Evolutionary conservation across 83 land plant species (phyloP).

Genomic region (Thuja plicata): DNA sequence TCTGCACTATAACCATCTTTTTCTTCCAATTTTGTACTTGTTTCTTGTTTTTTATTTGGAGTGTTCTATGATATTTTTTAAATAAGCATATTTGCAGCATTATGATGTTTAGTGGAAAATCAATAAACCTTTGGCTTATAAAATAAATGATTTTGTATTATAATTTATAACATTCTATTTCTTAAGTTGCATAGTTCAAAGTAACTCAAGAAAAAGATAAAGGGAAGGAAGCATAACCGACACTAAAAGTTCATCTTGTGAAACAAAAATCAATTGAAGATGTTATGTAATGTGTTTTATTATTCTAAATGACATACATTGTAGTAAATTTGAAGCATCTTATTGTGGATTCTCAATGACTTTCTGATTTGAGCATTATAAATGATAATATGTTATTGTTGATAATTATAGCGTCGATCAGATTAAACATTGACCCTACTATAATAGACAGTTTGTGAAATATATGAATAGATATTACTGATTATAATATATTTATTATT

Average conservation of each 20-base stretch:
- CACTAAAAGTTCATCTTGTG: not conserved
- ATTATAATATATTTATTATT: no score
- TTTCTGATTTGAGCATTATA: no score
- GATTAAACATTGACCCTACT: no score
- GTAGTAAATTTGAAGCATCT: no score
- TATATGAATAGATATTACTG: no score
- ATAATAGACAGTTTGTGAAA: no score
- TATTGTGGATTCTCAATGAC: no score
- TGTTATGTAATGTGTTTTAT: not conserved
- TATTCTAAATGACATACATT: not conserved
- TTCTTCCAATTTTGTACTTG: not conserved
- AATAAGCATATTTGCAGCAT: not conserved
- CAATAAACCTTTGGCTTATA: not conserved
- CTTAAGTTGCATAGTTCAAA: not conserved
- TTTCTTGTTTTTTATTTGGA: not conserved
- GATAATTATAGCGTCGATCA: no score
- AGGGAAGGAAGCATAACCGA: not conserved
- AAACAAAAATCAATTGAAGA: not conserved
- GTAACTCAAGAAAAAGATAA: not conserved
- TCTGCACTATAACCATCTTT: not conserved
- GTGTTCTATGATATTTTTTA: not conserved
- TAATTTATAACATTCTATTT: not conserved
- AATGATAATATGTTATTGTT: no score
- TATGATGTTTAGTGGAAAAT: not conserved
- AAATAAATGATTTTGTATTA: not conserved